Percentiles rank a stretch among this genome's conserved stretches.
phyloP scores from a whole-genome alignment of 495 filamentous ascomycete species.

The Polyplosphaeria fusca region DNA sequence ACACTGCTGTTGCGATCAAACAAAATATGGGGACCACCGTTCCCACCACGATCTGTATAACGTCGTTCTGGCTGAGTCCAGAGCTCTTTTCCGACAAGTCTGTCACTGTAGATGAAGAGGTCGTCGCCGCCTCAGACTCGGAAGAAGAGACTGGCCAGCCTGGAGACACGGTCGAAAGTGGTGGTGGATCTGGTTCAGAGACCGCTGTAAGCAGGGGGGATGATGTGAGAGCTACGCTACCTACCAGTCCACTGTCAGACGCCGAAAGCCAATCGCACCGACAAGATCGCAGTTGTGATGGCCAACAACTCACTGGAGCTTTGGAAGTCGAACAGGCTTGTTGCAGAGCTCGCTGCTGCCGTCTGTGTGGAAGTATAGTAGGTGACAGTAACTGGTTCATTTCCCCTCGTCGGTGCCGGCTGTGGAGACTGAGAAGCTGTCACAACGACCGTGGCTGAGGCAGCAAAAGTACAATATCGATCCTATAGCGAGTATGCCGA shows the following conservation, averaged over 20 bases:
- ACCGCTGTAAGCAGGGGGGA: too few species aligned
- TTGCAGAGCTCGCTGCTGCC: not conserved
- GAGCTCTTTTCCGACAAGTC: not conserved
- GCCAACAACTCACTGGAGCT: not conserved
- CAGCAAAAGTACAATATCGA: not conserved
- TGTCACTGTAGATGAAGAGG: not conserved
- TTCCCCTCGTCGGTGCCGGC: not conserved
- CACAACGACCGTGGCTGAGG: not conserved
- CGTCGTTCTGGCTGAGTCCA: not conserved
- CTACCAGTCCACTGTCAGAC: too few species aligned
- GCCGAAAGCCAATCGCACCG: too few species aligned
- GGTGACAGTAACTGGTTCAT: not conserved
- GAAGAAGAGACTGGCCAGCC: too few species aligned
- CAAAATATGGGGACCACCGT: not conserved
- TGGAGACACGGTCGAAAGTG: too few species aligned
- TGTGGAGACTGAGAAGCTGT: not conserved
- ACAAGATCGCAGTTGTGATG: too few species aligned
- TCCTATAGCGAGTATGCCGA: not conserved
- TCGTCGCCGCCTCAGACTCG: not conserved
- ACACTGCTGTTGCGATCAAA: not conserved
- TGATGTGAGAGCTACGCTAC: too few species aligned
- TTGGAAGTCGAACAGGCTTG: too few species aligned
- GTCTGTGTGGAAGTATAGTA: not conserved
- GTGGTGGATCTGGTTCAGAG: too few species aligned
- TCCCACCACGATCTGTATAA: not conserved